Evolutionary conservation across 2,329 filamentous ascomycete genomes (phyloP).

Genomic region (Byssochlamys sp.): DNA sequence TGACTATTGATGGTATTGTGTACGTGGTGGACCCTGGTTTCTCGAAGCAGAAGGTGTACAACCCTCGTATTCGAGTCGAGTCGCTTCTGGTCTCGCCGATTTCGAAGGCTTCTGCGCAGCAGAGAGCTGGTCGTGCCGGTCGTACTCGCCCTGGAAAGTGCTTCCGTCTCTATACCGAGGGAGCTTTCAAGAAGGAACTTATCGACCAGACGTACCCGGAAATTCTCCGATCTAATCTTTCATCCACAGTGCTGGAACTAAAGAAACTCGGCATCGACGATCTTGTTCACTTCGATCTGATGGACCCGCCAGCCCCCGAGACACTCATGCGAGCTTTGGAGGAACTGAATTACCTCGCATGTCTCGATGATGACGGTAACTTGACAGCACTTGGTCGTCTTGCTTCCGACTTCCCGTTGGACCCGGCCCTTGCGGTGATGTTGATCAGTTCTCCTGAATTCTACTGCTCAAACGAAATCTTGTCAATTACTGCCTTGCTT

Average conservation of each 20-base stretch:
- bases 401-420: slow-evolving; percentile 89
- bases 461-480: slow-evolving; percentile 95
- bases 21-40: slow-evolving; percentile 99
- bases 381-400: slow-evolving; percentile 75
- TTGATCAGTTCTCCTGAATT: slow-evolving; percentile 95
- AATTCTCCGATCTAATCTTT: slow-evolving; percentile 84
- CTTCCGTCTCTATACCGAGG: slow-evolving; percentile 91
- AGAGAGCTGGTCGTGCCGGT: slow-evolving; percentile 96
- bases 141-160: slow-evolving; percentile 97
- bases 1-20: slow-evolving; percentile 97
- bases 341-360: slow-evolving; percentile 93
- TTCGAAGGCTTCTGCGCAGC: slow-evolving; percentile 92
- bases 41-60: slow-evolving; percentile 99
- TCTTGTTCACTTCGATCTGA: slow-evolving; percentile 93
- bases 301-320: slow-evolving; percentile 95
- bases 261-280: slow-evolving; percentile 96
- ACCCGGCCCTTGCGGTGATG: slow-evolving; percentile 92
- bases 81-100: slow-evolving; percentile 95
- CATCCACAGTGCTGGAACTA: slow-evolving; percentile 87
- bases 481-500: slow-evolving; percentile 85
- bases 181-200: slow-evolving; percentile 92
- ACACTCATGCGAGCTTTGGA: slow-evolving; percentile 96
- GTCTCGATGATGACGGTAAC: slow-evolving; percentile 90
- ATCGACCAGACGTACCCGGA: slow-evolving; percentile 97
- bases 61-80: slow-evolving; percentile 90